A percentile compares a stretch with the other conserved stretches of the same genome.
phyloP scores from a whole-genome alignment of 2,329 filamentous ascomycete genomes.

The Chrysoporthe puriensis region DNA sequence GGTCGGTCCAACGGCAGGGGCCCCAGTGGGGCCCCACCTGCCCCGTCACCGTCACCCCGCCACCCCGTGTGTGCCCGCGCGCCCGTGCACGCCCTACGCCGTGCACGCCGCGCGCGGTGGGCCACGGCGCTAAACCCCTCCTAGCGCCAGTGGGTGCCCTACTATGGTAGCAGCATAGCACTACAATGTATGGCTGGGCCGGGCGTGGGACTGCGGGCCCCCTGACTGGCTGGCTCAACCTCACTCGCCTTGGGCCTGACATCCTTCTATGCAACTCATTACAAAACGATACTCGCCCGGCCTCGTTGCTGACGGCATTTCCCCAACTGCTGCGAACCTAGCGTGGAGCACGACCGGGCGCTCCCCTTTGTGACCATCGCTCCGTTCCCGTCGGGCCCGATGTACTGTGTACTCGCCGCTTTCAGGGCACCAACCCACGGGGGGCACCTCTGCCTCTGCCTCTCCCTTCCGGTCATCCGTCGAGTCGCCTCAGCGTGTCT shows the following conservation, averaged over 20 bases:
- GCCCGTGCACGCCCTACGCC: no score
- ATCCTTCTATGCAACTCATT: slow-evolving; percentile 26
- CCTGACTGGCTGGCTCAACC: slow-evolving; percentile 22
- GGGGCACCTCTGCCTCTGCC: background rate
- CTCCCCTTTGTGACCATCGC: no score
- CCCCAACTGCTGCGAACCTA: slow-evolving; percentile 2
- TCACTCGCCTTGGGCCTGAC: slow-evolving; percentile 21
- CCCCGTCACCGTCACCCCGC: no score
- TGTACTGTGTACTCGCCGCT: background rate
- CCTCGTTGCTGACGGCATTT: slow-evolving; percentile 11
- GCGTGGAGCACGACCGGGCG: background rate
- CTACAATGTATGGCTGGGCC: background rate
- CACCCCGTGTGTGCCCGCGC: no score
- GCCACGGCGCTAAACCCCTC: background rate
- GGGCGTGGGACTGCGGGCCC: slow-evolving; percentile 15
- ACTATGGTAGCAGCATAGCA: no score
- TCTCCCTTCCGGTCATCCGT: background rate
- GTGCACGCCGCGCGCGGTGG: no score
- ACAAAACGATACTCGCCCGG: slow-evolving; percentile 27
- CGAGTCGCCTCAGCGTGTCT: background rate
- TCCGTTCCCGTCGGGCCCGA: background rate
- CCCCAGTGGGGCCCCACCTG: no score
- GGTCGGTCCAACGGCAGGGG: background rate
- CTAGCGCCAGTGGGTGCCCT: slow-evolving; percentile 5
- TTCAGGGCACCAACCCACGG: no score